These are phyloP conservation scores for Phaeosphaeriaceae sp. DNA, from an alignment of 2,329 filamentous ascomycete species.

Conservation along the genomic window DNA sequence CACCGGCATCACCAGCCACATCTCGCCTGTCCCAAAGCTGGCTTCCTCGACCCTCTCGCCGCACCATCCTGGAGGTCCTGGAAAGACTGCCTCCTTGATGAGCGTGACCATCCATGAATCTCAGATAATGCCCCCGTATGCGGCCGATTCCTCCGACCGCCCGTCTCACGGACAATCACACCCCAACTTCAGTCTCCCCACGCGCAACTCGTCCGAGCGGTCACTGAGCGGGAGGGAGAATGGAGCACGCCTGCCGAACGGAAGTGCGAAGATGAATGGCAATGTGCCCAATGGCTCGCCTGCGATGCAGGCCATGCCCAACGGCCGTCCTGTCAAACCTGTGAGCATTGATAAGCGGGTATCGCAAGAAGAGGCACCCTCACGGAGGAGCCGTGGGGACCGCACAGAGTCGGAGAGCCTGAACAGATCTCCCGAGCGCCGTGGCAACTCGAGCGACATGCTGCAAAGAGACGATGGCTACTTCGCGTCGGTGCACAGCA, in stretches of 20 bases:
- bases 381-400: conserved; percentile 22
- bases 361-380: conserved; percentile 36
- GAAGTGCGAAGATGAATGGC: conserved; percentile 42
- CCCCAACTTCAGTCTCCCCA: conserved; percentile 40
- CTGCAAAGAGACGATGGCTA: conserved; percentile 54
- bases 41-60: conserved; percentile 36
- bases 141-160: conserved; percentile 53
- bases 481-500: conserved; percentile 50
- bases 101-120: conserved; percentile 44
- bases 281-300: conserved; percentile 37
- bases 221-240: conserved; percentile 26
- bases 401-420: conserved; percentile 26
- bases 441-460: conserved; percentile 33
- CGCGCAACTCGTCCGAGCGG: conserved; percentile 37
- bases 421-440: conserved; percentile 30
- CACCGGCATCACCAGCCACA: conserved; percentile 18
- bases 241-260: conserved; percentile 37
- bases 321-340: conserved; percentile 44
- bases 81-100: conserved; percentile 38
- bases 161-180: conserved; percentile 37
- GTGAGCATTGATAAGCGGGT: conserved; percentile 48
- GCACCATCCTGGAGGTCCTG: conserved; percentile 27
- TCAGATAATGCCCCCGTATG: conserved; percentile 59
- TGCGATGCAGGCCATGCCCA: conserved; percentile 40
- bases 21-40: conserved; percentile 23